A percentile compares a stretch with the other conserved stretches of the same genome.
Conservation (phyloP, 257 asterid genomes). For the Lithospermum erythrorhizon region DNA sequence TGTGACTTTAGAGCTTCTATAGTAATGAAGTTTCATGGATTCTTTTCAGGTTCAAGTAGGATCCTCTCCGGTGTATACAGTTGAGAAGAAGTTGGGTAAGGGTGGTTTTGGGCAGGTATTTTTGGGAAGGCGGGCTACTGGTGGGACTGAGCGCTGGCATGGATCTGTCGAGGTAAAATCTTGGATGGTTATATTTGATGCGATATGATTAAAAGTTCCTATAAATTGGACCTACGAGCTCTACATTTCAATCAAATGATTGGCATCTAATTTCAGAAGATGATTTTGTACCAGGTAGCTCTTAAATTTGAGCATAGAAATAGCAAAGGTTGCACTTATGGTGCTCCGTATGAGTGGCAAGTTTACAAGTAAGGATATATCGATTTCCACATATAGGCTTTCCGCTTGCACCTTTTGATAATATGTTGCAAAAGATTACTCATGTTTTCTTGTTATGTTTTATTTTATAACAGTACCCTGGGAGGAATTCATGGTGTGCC, state of each 20-base stretch:
- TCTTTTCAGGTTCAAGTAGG: neutral
- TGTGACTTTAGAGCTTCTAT: neutral
- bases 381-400: neutral
- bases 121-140: neutral
- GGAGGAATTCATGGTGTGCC: conserved; percentile 44
- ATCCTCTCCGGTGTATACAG: neutral
- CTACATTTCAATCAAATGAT: neutral
- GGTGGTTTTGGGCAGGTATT: neutral
- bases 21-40: neutral
- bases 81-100: neutral
- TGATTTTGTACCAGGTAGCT: conserved; percentile 1
- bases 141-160: neutral
- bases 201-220: neutral
- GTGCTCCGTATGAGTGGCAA: conserved; percentile 6
- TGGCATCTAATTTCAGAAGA: neutral
- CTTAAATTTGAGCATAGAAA: conserved; percentile 4
- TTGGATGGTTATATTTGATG: neutral
- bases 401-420: too few species aligned
- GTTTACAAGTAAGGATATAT: conserved; percentile 3
- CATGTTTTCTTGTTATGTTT: neutral
- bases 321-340: conserved; percentile 6
- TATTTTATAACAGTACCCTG: conserved; percentile 22
- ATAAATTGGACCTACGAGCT: neutral
- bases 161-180: neutral
- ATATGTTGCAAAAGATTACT: too few species aligned